phyloP scores from a whole-genome alignment of 345 rosid genomes.

The Jatropha curcas region DNA sequence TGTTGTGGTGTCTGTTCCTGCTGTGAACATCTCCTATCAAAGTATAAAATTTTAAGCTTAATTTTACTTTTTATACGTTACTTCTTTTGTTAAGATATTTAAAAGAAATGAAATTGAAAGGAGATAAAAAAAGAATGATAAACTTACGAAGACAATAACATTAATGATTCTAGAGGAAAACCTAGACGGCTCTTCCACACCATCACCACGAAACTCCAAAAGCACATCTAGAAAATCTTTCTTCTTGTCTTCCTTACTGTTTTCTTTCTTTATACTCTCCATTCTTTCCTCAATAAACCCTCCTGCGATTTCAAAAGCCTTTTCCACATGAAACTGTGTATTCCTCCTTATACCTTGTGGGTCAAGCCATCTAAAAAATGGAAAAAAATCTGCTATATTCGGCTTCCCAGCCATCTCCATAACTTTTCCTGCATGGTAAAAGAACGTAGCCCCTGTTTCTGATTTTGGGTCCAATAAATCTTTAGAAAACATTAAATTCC shows the following conservation, averaged over 20 bases:
- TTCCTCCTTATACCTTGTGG: conserved; percentile 73
- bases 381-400: conserved; percentile 72
- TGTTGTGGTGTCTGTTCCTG: conserved; percentile 86
- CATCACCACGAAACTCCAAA: conserved; percentile 71
- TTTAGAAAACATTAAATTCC: conserved; percentile 65
- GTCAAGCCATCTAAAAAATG: conserved; percentile 57
- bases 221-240: conserved; percentile 77
- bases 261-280: conserved; percentile 21
- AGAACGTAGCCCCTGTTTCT: conserved; percentile 56
- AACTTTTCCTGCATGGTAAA: conserved; percentile 65
- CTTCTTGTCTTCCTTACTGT: conserved; percentile 22
- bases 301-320: conserved; percentile 60
- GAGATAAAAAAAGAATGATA: neutral
- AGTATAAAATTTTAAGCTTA: no score
- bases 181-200: conserved; percentile 39
- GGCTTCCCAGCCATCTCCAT: conserved; percentile 84
- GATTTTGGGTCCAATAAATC: conserved; percentile 65
- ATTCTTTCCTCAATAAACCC: conserved; percentile 60
- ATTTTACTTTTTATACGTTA: no score
- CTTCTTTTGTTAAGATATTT: no score
- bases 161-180: conserved; percentile 64
- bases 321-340: conserved; percentile 60
- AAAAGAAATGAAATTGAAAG: neutral
- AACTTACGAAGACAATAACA: conserved; percentile 68
- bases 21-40: conserved; percentile 70